A percentile compares a stretch with the other conserved stretches of the same genome.
Evolutionary conservation across 2,329 filamentous ascomycete species (phyloP).

Genomic region (Arthrobotrys entomopaga): DNA sequence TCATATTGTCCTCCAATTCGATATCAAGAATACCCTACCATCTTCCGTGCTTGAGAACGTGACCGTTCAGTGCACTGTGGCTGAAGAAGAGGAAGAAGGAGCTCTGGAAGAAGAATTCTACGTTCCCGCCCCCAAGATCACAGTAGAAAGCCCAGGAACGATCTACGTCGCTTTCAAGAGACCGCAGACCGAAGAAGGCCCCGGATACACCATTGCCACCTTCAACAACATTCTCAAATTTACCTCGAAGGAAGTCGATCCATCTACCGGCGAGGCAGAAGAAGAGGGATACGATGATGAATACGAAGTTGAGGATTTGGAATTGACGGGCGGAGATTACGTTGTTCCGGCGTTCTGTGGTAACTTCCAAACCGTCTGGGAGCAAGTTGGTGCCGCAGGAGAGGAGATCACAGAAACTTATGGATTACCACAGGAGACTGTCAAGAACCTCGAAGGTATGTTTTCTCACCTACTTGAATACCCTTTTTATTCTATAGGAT

Average conservation of each 20-base stretch:
- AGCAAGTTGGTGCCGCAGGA: slow-evolving; percentile 86
- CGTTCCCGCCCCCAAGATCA: slow-evolving; percentile 83
- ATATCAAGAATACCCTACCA: slow-evolving; percentile 95
- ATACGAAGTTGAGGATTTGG: slow-evolving; percentile 94
- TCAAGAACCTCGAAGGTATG: slow-evolving; percentile 92
- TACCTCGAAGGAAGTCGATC: slow-evolving; percentile 97
- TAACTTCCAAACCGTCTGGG: slow-evolving; percentile 96
- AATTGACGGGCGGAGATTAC: slow-evolving; percentile 91
- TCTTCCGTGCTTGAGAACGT: slow-evolving; percentile 91
- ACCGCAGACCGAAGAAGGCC: slow-evolving; percentile 60
- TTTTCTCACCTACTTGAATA: slow-evolving; percentile 55
- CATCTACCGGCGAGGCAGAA: slow-evolving; percentile 90
- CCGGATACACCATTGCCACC: slow-evolving; percentile 78
- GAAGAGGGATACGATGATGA: slow-evolving; percentile 95
- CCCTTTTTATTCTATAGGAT: neutral
- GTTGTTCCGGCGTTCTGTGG: slow-evolving; percentile 91
- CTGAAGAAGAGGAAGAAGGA: slow-evolving; percentile 73
- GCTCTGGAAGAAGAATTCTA: slow-evolving; percentile 84
- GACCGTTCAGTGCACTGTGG: slow-evolving; percentile 81
- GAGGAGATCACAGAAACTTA: slow-evolving; percentile 88
- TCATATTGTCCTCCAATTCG: slow-evolving; percentile 93
- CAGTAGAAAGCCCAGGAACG: slow-evolving; percentile 86
- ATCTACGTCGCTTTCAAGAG: slow-evolving; percentile 97
- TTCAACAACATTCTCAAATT: slow-evolving; percentile 97
- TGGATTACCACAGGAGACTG: slow-evolving; percentile 77